Evolutionary conservation across 305 asterid genomes (phyloP).

Genomic region (Plantago coronopus): DNA sequence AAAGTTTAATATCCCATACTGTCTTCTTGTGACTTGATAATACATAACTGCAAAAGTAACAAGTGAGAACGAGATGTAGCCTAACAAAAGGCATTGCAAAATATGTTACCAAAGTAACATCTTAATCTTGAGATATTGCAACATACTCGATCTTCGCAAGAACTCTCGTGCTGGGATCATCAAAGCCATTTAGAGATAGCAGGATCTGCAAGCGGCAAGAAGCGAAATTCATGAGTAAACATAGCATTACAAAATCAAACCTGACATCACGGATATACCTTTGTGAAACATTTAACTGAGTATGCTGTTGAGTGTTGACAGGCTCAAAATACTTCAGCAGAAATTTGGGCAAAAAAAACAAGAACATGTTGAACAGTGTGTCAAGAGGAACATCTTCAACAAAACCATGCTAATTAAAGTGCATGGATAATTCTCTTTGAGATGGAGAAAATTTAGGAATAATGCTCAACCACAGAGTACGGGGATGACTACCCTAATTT

Average conservation of each 20-base stretch:
- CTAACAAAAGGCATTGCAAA: conserved; percentile 15
- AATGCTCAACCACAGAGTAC: not conserved
- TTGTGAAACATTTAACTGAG: conserved; percentile 8
- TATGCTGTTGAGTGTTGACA: conserved; percentile 14
- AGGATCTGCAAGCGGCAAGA: conserved; percentile 55
- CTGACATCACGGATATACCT: conserved; percentile 15
- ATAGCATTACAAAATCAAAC: not conserved
- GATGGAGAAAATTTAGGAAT: conserved; percentile 9
- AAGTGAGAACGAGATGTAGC: conserved; percentile 14
- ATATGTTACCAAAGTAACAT: conserved; percentile 18
- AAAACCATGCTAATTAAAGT: conserved; percentile 5
- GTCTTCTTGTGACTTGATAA: conserved; percentile 67
- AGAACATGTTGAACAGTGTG: conserved; percentile 5
- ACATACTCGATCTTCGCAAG: conserved; percentile 78
- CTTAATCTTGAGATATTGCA: conserved; percentile 18
- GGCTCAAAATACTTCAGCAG: conserved; percentile 14
- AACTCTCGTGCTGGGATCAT: conserved; percentile 58
- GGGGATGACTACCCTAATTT: not conserved
- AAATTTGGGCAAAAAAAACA: conserved; percentile 8
- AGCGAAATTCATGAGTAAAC: conserved; percentile 13
- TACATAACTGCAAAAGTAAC: conserved; percentile 54
- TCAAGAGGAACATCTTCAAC: conserved; percentile 18
- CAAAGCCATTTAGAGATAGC: conserved; percentile 63
- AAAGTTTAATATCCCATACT: conserved; percentile 61
- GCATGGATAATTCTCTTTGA: conserved; percentile 3